Base-by-base conservation (phyloP, 2,329 filamentous ascomycete species). In the Monilinia aucupariae region DNA sequence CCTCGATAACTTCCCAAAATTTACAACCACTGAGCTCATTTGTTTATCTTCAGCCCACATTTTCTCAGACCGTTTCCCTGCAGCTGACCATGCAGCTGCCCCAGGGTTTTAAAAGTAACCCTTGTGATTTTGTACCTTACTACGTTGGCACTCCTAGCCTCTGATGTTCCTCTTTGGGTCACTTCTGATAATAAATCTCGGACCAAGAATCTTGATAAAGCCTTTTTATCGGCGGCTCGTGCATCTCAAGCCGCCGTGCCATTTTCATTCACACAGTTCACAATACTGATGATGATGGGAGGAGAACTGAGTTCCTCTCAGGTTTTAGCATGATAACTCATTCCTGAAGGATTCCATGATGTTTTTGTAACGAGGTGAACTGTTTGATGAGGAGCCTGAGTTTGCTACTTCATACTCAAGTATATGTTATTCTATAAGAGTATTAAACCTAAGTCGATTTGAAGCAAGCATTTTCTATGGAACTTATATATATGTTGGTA, bases 221-320 rank as follows among this genome's bases (percentile, higher is more conserved):
- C 9, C 0, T 25, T 47, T 9, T n/a, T 54, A 12, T 47, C 49
- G 0, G n/a, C 59, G 7, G 49, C 15, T 34, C 50, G 49, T 20
- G 49, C 15, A 45, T 55, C 39, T 2, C 17, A 45, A 6, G 59
- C 59, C 6, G 22, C 30, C n/a, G n/a, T 55, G 4, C n/a, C 30
- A 61, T 30, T 55, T n/a, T 12, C 39, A 13, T 10, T 39, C 30
- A 55, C 47, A 4, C 15, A 47, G 10, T 55, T 43, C 8, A 47
- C 47, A 27, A 61, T 15, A 34, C 22, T 55, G 30, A 53, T 47
- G 27, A 47, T 34, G 39, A 20, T 5, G 53, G 37, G 39, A 32
- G 59, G 17, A 32, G 59, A 15, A 61, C 49, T 6, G 49, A 47
- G 25, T 61, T 61, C 39, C 55, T 30, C 8, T 30, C 59, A 6